These are phyloP conservation scores for Hylodesmum podocarpum DNA, from an alignment of 306 rosid genomes.

Conservation along the genomic window DNA sequence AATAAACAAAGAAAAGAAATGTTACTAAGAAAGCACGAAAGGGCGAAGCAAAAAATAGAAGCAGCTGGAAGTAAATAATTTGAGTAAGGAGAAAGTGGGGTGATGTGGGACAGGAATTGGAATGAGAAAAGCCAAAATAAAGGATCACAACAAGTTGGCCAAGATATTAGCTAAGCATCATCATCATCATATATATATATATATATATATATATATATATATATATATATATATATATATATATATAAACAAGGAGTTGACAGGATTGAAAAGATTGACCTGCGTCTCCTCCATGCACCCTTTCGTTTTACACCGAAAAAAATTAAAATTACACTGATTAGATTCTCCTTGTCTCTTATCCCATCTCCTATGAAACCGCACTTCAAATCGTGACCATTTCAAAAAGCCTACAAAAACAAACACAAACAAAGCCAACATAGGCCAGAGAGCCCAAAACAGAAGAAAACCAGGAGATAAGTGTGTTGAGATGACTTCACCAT, in stretches of 20 bases:
- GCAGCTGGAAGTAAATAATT: neutral
- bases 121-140: conserved; percentile 25
- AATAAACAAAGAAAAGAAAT: neutral
- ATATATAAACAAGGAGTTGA: conserved; percentile 46
- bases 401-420: conserved; percentile 43
- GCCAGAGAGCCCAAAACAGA: conserved; percentile 6
- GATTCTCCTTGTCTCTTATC: conserved; percentile 39
- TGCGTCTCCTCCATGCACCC: conserved; percentile 39
- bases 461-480: neutral
- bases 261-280: conserved; percentile 67
- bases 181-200: no score
- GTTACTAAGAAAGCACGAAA: neutral
- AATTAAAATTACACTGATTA: conserved; percentile 21
- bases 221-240: neutral
- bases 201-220: no score
- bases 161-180: conserved; percentile 41
- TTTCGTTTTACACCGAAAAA: conserved; percentile 16
- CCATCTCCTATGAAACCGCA: conserved; percentile 37
- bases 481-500: neutral
- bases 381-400: conserved; percentile 43
- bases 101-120: conserved; percentile 41
- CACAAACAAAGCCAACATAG: neutral
- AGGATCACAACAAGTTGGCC: conserved; percentile 35
- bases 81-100: conserved; percentile 37
- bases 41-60: neutral